A percentile compares a stretch with the other conserved stretches of the same genome.
Evolutionary conservation across 345 rosid genomes (phyloP).

Genomic region (Citrus inodora): DNA sequence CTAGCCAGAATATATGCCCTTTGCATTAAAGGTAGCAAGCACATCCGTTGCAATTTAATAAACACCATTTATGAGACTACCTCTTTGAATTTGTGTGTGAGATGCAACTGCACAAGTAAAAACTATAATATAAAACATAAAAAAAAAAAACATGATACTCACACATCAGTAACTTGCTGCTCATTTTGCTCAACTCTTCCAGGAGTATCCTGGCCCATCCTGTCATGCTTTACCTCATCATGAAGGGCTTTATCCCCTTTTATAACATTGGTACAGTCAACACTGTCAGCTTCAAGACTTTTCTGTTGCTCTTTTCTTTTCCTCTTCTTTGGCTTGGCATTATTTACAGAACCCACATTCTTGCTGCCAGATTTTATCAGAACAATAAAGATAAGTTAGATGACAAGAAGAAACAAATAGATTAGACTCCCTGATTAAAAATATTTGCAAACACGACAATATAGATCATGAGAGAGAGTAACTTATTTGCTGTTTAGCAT

Average conservation of each 20-base stretch:
- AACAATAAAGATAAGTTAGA: background rate
- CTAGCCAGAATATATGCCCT: background rate
- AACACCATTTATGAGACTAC: background rate
- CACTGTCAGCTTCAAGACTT: slow-evolving; percentile 2
- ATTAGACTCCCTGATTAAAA: background rate
- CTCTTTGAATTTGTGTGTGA: background rate
- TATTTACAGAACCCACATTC: slow-evolving; percentile 4
- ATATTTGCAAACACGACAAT: background rate
- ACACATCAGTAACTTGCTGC: slow-evolving; percentile 21
- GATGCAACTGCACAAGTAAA: background rate
- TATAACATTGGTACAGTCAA: background rate
- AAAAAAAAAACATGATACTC: slow-evolving; percentile 13
- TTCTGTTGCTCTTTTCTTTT: slow-evolving; percentile 12
- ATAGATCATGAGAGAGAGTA: no score
- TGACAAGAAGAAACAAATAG: background rate
- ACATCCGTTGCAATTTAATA: background rate
- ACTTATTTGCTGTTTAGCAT: background rate
- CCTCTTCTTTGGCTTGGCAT: slow-evolving; percentile 18
- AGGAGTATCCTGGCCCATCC: background rate
- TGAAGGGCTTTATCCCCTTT: background rate
- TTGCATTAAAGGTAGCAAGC: background rate
- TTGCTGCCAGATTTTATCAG: background rate
- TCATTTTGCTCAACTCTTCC: slow-evolving; percentile 22
- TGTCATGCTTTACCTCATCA: slow-evolving; percentile 6
- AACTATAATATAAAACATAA: background rate